Percentiles rank a stretch among this genome's conserved stretches.
Conservation (phyloP, 1,284 basidiomycete species). For the Marasmius tenuissimus region DNA sequence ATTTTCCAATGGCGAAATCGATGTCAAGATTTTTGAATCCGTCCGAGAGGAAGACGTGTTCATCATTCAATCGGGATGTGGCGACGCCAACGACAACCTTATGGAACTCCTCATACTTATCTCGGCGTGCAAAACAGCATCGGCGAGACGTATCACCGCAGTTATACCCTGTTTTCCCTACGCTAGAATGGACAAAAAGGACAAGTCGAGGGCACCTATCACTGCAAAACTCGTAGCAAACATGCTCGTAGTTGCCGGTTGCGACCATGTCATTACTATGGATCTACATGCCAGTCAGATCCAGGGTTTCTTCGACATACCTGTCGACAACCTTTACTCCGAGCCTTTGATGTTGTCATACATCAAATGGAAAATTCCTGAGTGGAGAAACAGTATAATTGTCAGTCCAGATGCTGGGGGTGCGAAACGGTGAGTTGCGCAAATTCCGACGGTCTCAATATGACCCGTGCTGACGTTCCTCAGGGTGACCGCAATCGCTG, state of each 20-base stretch:
- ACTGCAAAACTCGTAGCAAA: conserved; percentile 98
- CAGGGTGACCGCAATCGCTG: conserved; percentile 93
- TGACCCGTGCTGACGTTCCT: conserved; percentile 11
- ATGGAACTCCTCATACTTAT: conserved; percentile 93
- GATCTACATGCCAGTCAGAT: conserved; percentile 98
- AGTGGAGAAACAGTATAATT: conserved; percentile 89
- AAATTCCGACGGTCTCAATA: conserved; percentile 5
- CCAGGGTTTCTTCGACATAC: conserved; percentile 99
- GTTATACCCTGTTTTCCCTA: conserved; percentile 99
- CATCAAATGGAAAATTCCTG: conserved; percentile 86
- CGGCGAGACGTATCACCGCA: conserved; percentile 94
- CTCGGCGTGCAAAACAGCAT: conserved; percentile 96
- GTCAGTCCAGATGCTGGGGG: conserved; percentile 98
- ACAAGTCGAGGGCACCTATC: conserved; percentile 94
- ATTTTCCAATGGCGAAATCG: conserved; percentile 95
- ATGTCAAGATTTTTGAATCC: conserved; percentile 90
- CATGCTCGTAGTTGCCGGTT: conserved; percentile 95
- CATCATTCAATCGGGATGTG: conserved; percentile 87
- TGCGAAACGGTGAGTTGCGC: conserved; percentile 81
- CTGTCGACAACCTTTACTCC: conserved; percentile 94
- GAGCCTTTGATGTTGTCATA: conserved; percentile 87
- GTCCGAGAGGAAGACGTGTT: conserved; percentile 98
- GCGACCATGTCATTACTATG: conserved; percentile 99
- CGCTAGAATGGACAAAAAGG: conserved; percentile 97
- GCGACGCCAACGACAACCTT: conserved; percentile 81